Conservation (phyloP, 2,329 filamentous ascomycete genomes). For the Phoma herbarum region DNA sequence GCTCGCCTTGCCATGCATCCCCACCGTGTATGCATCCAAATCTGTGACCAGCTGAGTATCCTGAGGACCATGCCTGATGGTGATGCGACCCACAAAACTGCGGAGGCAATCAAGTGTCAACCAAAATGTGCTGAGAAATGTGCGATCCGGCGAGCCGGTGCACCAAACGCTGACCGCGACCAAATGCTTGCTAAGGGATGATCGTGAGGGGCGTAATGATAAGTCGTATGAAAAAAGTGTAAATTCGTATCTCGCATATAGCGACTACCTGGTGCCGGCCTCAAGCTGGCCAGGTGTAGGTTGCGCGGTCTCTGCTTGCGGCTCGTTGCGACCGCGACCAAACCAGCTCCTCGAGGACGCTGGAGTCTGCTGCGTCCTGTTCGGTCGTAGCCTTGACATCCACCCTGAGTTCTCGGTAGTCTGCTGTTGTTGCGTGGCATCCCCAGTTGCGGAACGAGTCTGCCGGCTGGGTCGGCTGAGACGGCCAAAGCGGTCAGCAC, state of each 20-base stretch:
- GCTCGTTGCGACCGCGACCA: slow-evolving; percentile 32
- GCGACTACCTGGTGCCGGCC: slow-evolving; percentile 43
- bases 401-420: slow-evolving; percentile 29
- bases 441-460: slow-evolving; percentile 26
- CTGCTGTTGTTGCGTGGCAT: slow-evolving; percentile 24
- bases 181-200: slow-evolving; percentile 12
- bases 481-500: slow-evolving; percentile 32
- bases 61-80: neutral
- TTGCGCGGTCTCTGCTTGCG: slow-evolving; percentile 28
- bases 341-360: slow-evolving; percentile 41
- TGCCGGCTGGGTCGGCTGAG: slow-evolving; percentile 40
- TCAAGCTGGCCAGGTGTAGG: slow-evolving; percentile 50
- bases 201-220: slow-evolving; percentile 14
- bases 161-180: neutral
- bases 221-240: slow-evolving; percentile 9
- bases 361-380: slow-evolving; percentile 24
- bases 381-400: slow-evolving; percentile 33
- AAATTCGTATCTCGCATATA: slow-evolving; percentile 17
- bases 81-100: neutral
- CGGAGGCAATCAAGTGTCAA: neutral
- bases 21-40: neutral
- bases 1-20: neutral
- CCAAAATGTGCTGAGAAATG: neutral
- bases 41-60: too few species aligned
- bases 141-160: neutral